These are phyloP conservation scores for Chaetomium tenue DNA, from an alignment of 495 filamentous ascomycete genomes.

Conservation along the genomic window DNA sequence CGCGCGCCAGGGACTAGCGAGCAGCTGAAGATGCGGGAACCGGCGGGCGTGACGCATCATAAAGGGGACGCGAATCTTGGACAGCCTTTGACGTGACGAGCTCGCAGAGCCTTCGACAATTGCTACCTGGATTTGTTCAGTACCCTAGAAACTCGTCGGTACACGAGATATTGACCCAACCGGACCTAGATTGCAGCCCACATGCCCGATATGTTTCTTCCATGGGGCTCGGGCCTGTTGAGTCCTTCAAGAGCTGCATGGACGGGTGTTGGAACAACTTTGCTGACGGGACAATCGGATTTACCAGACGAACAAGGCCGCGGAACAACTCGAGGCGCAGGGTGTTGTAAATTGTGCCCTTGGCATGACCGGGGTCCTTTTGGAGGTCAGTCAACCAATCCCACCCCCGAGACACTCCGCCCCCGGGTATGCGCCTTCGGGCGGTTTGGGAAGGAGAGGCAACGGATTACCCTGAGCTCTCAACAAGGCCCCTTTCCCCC, in stretches of 20 bases:
- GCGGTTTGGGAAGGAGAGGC: conserved; percentile 17
- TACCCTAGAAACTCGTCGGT: neutral
- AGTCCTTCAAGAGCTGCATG: neutral
- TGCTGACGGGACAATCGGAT: conserved; percentile 26
- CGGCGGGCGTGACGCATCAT: neutral
- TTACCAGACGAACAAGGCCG: conserved; percentile 21
- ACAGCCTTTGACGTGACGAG: neutral
- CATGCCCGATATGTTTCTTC: neutral
- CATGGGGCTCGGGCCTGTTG: neutral
- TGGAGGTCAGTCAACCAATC: conserved; percentile 39
- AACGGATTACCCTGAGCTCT: conserved; percentile 2
- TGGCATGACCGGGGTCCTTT: conserved; percentile 35
- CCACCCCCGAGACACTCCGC: conserved; percentile 20
- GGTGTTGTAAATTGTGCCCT: conserved; percentile 31
- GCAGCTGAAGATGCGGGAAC: neutral
- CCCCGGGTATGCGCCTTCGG: conserved; percentile 18
- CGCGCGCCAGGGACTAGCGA: conserved; percentile 3
- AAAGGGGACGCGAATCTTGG: neutral
- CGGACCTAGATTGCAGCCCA: neutral
- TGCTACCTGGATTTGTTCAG: neutral
- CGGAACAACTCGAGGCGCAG: conserved; percentile 22
- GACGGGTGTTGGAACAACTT: conserved; percentile 4
- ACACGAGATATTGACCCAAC: neutral
- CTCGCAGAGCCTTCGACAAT: neutral
- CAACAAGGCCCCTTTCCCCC: conserved; percentile 4